Percentiles rank a stretch among this genome's conserved stretches.
Evolutionary conservation across 2,329 filamentous ascomycete genomes (phyloP).

Genomic region (Macrophomina pseudophaseolina): DNA sequence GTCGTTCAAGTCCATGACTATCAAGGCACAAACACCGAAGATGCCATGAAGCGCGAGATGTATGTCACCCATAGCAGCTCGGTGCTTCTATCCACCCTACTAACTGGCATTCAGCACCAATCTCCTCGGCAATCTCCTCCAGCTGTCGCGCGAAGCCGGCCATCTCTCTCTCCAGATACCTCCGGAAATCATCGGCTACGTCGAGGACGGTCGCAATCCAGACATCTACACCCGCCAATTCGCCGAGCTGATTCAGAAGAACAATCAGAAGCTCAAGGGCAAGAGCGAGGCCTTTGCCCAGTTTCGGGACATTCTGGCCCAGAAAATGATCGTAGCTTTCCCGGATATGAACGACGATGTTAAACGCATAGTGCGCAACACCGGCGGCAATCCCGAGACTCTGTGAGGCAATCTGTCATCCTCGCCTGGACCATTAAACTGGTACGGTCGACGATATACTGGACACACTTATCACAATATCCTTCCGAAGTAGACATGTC

Average conservation of each 20-base stretch:
- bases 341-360: slow-evolving; percentile 63
- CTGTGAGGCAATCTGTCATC: background rate
- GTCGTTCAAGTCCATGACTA: slow-evolving; percentile 66
- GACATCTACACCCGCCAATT: slow-evolving; percentile 71
- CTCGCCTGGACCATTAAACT: too few species aligned
- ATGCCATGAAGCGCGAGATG: slow-evolving; percentile 64
- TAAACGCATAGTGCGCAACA: slow-evolving; percentile 53
- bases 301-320: slow-evolving; percentile 64
- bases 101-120: slow-evolving; percentile 18
- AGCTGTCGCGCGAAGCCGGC: slow-evolving; percentile 57
- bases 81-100: background rate
- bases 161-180: slow-evolving; percentile 60
- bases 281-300: slow-evolving; percentile 63
- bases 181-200: slow-evolving; percentile 66
- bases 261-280: slow-evolving; percentile 67
- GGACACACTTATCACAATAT: too few species aligned
- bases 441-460: too few species aligned
- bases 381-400: slow-evolving; percentile 40
- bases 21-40: slow-evolving; percentile 60
- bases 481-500: too few species aligned
- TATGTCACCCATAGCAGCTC: slow-evolving; percentile 36
- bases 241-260: slow-evolving; percentile 66
- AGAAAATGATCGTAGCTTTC: slow-evolving; percentile 63
- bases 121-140: slow-evolving; percentile 59
- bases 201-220: slow-evolving; percentile 67